Evolutionary conservation across 768 basidiomycete genomes (phyloP).

Genomic region (Phlebiopsis gigantea): DNA sequence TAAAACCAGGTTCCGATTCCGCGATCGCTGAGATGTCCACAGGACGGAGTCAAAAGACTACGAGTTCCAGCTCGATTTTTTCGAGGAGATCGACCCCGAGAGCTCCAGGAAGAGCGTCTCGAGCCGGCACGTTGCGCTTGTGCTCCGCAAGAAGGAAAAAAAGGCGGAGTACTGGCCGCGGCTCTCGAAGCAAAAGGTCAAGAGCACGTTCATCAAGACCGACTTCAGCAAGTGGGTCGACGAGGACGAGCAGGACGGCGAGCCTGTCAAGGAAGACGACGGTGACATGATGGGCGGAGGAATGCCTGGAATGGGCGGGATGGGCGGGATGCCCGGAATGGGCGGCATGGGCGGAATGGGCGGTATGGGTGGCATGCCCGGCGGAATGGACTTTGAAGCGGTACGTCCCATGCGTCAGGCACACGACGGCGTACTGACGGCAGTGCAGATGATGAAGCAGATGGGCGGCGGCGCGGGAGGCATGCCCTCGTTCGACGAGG

Average conservation of each 20-base stretch:
- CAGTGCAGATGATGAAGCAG: conserved; percentile 36
- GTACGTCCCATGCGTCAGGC: conserved; percentile 27
- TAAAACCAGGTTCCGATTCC: no score
- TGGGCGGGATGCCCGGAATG: conserved; percentile 47
- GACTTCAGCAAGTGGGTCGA: conserved; percentile 96
- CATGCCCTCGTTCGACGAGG: conserved; percentile 9
- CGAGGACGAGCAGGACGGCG: conserved; percentile 91
- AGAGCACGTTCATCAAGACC: conserved; percentile 82
- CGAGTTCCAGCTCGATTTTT: conserved; percentile 74
- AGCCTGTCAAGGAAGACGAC: conserved; percentile 35
- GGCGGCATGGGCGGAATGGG: conserved; percentile 40
- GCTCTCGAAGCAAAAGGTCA: conserved; percentile 83
- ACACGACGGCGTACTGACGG: background rate
- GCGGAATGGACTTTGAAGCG: conserved; percentile 62
- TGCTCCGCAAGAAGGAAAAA: conserved; percentile 77
- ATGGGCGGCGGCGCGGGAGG: conserved; percentile 25
- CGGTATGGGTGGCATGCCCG: conserved; percentile 43
- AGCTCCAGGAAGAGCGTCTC: conserved; percentile 55
- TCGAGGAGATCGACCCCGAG: conserved; percentile 70
- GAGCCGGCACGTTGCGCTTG: conserved; percentile 59
- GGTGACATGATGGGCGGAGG: conserved; percentile 40
- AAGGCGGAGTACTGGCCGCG: conserved; percentile 87
- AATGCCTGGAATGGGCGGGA: conserved; percentile 50
- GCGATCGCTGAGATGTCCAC: background rate
- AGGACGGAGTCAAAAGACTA: conserved; percentile 50